Evolutionary conservation across 2,329 filamentous ascomycete species (phyloP).

Genomic region (Talaromyces marneffei): DNA sequence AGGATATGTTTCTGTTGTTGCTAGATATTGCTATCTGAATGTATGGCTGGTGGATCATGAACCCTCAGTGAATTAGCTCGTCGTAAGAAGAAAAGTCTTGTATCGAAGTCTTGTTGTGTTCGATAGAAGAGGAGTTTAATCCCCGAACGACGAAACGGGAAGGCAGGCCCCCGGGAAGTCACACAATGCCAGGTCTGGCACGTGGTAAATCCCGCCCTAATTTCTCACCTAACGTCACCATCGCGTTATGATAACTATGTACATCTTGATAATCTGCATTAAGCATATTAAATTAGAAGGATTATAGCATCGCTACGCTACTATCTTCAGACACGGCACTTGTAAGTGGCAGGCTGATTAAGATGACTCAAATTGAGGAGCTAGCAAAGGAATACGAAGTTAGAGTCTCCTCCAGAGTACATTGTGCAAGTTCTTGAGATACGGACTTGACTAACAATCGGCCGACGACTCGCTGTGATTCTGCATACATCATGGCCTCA

Average conservation of each 20-base stretch:
- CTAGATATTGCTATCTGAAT: not conserved
- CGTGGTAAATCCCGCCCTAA: not conserved
- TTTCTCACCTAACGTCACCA: not conserved
- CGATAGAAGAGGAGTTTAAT: not conserved
- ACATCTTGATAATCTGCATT: not conserved
- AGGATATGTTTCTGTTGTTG: not conserved
- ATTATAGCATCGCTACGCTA: not conserved
- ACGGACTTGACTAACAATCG: not conserved
- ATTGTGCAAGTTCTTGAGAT: not conserved
- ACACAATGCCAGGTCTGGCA: not conserved
- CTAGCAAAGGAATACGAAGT: not conserved
- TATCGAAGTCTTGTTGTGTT: not conserved
- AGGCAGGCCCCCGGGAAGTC: not conserved
- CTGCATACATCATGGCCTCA: not conserved
- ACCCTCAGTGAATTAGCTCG: not conserved
- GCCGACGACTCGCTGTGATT: not conserved
- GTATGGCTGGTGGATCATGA: not conserved
- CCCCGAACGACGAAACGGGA: not conserved
- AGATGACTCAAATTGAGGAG: not conserved
- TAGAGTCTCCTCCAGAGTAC: not conserved
- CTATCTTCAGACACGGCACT: not conserved
- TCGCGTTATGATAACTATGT: not conserved
- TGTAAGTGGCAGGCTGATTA: not conserved
- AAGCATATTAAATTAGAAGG: not conserved
- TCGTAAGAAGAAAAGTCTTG: not conserved